Base-by-base conservation (phyloP, 495 filamentous ascomycete genomes). In the Aspergillus ellipticus region DNA sequence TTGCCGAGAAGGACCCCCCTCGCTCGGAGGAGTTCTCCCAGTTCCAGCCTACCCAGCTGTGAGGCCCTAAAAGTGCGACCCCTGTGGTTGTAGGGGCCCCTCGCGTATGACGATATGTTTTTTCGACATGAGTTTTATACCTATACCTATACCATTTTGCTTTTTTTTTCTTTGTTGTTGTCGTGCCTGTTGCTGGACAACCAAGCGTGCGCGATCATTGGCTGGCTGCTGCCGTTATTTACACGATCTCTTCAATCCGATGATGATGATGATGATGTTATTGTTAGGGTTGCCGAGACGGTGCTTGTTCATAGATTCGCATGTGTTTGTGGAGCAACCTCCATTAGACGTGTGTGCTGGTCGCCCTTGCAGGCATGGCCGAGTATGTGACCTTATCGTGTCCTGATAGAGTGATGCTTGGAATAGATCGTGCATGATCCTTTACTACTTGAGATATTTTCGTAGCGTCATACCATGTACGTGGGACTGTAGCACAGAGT, bases 21-120 rank as follows among this genome's bases (percentile, higher is more conserved):
- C 26, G 10, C 3, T 55, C 53, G 15, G 41, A 11, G 7, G 53
- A 55, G 13, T 49, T 39, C 17, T 26, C 53, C 4, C 21, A 42
- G 24, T 55, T 22, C 16, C 42, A 37, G 28, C 43, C 53, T 16
- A 49, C 42, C 13, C 53, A 55, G 31, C 21, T 49, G 29, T 55
- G 31, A 55, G 22, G 22, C 13, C 15, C 45, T 11, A 13, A 22
- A 6, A 8, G 7, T 16, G 22, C 13, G 22, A 29, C 10, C n/a
- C 16, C n/a, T 48, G 35, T 4, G 5, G 13, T n/a, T 13, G 13
- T 39, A 13, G 13, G 13, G 33, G 35, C n/a, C n/a, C 5, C n/a
- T 26, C 8, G 4, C 13, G 24, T 48, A 48, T 16, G 45, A 48
- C 20, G 45, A 48, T 17, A 48, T 48, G 45, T 28, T 28, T 48